These are phyloP conservation scores for Silybum marianum DNA, from an alignment of 129 eudicot species.

Conservation along the genomic window DNA sequence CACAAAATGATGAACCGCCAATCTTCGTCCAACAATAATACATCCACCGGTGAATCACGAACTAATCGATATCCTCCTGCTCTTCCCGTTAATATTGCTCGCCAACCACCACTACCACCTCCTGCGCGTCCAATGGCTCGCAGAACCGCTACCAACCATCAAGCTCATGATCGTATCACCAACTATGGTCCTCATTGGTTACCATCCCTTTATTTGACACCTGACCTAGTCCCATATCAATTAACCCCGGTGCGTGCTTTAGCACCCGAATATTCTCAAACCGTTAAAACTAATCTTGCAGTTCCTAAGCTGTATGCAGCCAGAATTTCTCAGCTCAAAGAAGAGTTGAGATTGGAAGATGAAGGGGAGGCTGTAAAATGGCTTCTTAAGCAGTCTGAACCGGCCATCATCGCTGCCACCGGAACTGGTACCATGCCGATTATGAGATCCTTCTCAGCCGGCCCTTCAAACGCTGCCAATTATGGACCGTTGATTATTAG, in stretches of 20 bases:
- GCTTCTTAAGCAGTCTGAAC: slow-evolving; percentile 1
- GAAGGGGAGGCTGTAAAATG: neutral
- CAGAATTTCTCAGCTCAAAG: neutral
- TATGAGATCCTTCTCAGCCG: neutral
- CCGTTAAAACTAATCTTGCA: neutral
- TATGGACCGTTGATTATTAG: neutral
- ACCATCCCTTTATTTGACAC: neutral
- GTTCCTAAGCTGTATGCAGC: neutral
- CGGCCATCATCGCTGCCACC: neutral
- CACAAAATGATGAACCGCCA: neutral
- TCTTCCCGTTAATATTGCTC: neutral
- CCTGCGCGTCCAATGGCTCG: neutral
- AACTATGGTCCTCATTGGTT: neutral
- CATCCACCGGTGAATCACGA: neutral
- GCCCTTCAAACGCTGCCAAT: neutral
- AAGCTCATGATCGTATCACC: neutral
- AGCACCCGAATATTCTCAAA: neutral
- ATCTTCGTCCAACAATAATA: neutral
- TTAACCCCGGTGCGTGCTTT: neutral
- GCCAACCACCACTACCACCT: neutral
- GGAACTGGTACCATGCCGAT: neutral
- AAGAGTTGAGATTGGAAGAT: neutral
- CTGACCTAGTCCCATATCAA: neutral
- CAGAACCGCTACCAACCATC: neutral
- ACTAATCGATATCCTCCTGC: neutral